Evolutionary conservation across 2,329 filamentous ascomycete genomes (phyloP), one percentile per base, ranked within the genome.

Genomic region (Herpotrichia juniperi): DNA sequence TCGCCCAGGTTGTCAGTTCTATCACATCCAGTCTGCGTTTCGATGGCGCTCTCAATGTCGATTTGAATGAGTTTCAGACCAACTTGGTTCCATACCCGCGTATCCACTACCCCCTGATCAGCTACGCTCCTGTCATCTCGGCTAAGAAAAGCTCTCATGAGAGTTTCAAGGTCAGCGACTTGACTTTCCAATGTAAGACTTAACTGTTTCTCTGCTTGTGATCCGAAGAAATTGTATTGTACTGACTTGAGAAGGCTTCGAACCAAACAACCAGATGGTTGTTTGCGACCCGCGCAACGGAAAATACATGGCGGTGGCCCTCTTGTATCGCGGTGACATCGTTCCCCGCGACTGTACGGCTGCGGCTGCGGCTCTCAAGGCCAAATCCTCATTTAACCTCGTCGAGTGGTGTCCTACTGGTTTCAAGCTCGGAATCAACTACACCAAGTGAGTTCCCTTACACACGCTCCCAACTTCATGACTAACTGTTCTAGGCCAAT

Each of bases 121-220:
- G 84, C 78, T 89, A 89, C 69, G 86, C 87, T 10, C 87, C 87
- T 26, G 87, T 90, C 63, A 81, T 89, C 59, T 89, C 86, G 19
- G 85, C 86, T 53, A 81, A 83, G 79, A 90, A 90, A 83, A 91
- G 88, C 75, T 84, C 87, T 42, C 90, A 94, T 71, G 90, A 94
- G 81, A 91, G 88, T 80, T 93, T 93, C 85, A 91, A 91, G 81
- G 87, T 92, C 49, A 83, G 86, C 57, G 91, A 94, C 61, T 77
- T 89, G 58, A 89, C 87, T 69, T 86, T 88, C 78, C 86, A 89
- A 74, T 89, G 87, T 89, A 64, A 52, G 67, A 17, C 14, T 3
- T 24, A 24, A 4, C 21, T n/a, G n/a, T 67, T 4, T 16, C 0
- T 28, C 19, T 11, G 11, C 25, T 22, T 22, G 9, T 12, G 34